A percentile compares a stretch with the other conserved stretches of the same genome.
phyloP scores from a whole-genome alignment of 108 stramenopile genomes.

The Skeletonema costatum region DNA sequence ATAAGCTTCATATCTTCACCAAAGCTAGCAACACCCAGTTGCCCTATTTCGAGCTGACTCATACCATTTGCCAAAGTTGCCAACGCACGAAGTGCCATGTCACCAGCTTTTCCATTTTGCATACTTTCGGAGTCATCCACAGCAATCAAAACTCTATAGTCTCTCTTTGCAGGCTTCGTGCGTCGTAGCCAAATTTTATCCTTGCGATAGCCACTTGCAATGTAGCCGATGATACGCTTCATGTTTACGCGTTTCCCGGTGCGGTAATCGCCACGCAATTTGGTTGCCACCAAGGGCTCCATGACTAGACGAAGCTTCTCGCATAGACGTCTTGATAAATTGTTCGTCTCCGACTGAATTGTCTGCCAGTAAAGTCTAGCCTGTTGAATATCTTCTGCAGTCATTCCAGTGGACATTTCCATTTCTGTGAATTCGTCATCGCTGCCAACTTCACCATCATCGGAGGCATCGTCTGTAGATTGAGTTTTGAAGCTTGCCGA shows the following conservation, averaged over 20 bases:
- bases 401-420: constrained; percentile 45
- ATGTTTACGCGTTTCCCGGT: constrained; percentile 99
- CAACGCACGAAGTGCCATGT: constrained; percentile 90
- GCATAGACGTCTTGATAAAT: constrained; percentile 88
- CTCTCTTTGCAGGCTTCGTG: constrained; percentile 97
- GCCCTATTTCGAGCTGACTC: constrained; percentile 95
- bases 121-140: constrained; percentile 98
- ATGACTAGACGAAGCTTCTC: constrained; percentile 97
- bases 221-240: constrained; percentile 98
- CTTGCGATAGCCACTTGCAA: constrained; percentile 97
- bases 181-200: constrained; percentile 99
- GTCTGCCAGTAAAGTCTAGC: constrained; percentile 68
- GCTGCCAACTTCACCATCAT: constrained; percentile 43
- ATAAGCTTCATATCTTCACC: constrained; percentile 90
- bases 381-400: constrained; percentile 42
- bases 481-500: constrained; percentile 35
- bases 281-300: constrained; percentile 95
- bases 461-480: constrained; percentile 17
- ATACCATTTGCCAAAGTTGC: constrained; percentile 91
- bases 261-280: constrained; percentile 96
- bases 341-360: constrained; percentile 79
- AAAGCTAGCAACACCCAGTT: constrained; percentile 93
- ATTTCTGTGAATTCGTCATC: constrained; percentile 47
- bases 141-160: constrained; percentile 94
- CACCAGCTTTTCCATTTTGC: constrained; percentile 90